Conservation (phyloP, 345 rosid species). For the rapeseed (Brassica napus) region DNA sequence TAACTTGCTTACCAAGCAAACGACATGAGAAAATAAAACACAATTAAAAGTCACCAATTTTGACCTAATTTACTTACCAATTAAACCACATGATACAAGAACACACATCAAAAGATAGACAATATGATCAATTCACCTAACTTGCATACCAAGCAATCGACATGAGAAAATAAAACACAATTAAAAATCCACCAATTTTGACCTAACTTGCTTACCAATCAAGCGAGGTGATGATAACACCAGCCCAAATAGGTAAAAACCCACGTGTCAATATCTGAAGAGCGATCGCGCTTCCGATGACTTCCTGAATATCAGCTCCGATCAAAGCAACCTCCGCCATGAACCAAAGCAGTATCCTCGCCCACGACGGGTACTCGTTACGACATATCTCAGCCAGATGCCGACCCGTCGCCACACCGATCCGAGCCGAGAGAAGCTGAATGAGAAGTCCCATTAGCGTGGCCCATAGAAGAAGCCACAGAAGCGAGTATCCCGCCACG, state of each 20-base stretch:
- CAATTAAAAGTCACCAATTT: not conserved
- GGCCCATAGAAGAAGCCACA: slow-evolving; percentile 92
- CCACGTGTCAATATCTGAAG: slow-evolving; percentile 87
- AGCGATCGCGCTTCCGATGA: slow-evolving; percentile 91
- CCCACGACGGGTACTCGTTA: slow-evolving; percentile 79
- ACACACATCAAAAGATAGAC: not conserved
- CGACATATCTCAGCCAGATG: slow-evolving; percentile 91
- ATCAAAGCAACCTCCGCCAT: slow-evolving; percentile 94
- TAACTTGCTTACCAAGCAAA: not conserved
- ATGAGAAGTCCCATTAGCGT: slow-evolving; percentile 79
- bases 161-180: too few species aligned
- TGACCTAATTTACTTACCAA: not conserved
- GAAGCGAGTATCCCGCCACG: slow-evolving; percentile 79
- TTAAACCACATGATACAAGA: not conserved
- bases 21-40: not conserved
- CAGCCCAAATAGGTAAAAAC: slow-evolving; percentile 82
- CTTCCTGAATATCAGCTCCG: slow-evolving; percentile 96
- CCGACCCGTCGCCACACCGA: slow-evolving; percentile 86
- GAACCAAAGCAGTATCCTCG: slow-evolving; percentile 69
- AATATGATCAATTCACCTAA: not conserved
- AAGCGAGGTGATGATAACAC: slow-evolving; percentile 78
- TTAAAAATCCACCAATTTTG: not conserved
- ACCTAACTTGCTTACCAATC: slow-evolving; percentile 61
- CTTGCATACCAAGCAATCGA: too few species aligned
- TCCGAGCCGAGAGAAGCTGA: slow-evolving; percentile 82